Evolutionary conservation across 2,329 filamentous ascomycete genomes (phyloP), one percentile per base, ranked within the genome.

Genomic region (Aureobasidium sp.): DNA sequence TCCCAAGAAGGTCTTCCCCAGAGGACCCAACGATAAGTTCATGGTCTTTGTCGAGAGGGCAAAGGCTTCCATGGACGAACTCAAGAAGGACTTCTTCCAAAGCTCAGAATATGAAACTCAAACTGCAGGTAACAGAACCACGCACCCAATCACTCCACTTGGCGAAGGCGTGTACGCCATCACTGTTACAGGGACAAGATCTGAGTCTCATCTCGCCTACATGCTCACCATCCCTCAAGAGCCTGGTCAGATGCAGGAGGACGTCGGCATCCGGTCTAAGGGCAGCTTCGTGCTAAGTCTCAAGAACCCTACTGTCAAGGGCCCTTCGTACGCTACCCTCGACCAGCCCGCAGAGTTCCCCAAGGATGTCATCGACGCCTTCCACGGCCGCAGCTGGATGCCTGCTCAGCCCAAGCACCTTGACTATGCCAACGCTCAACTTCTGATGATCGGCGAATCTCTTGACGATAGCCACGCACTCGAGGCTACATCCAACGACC

Each of bases 101-200:
- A 82, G 83, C 0, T 79, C 77, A 0, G 84, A 88, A 12, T 92
- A 95, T 71, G 80, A 84, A 57, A 96, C 91, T 8, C 87, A 91
- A 76, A 93, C 90, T 0, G 78, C 76, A 2, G 90, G 90, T 1
- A 84, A 82, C 15, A 83, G 89, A 13, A 85, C 87, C 56, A 81
- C 79, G 0, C 86, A 89, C 0, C 84, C 88, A 1, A 87, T 89
- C 1, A 87, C 83, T 0, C 89, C 89, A 0, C 80, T 92, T n/a
- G 92, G 86, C 0, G 91, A 96, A 72, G 92, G 92, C 0, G 85
- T 96, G 0, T 96, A 96, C 68, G 88, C 87, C 0, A 86, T 96
- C 59, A 90, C 87, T 0, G 84, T 82, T 2, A 90, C 87, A 0
- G 79, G 86, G 0, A 84, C 88, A 52, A 68, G 68, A 37, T 67